Evolutionary conservation across 2,329 filamentous ascomycete species (phyloP).

Genomic region (Exophiala dermatitidis): DNA sequence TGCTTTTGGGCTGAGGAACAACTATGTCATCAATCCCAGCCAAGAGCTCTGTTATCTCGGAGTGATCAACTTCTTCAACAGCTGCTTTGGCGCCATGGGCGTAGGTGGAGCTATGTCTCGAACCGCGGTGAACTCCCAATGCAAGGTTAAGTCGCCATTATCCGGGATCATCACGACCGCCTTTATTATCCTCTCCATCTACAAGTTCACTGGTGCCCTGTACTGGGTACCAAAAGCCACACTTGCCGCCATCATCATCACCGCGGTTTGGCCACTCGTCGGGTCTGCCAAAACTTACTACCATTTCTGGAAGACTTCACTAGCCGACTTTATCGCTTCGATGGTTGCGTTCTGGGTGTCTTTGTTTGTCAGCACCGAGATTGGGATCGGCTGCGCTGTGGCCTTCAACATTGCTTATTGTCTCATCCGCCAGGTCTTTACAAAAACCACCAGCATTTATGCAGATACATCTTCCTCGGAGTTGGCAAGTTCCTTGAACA

Average conservation of each 20-base stretch:
- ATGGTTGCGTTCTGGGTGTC: conserved; percentile 60
- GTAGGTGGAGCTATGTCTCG: conserved; percentile 60
- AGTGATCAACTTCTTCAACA: conserved; percentile 56
- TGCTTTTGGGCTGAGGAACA: conserved; percentile 55
- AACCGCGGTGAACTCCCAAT: conserved; percentile 60
- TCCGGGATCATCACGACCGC: conserved; percentile 55
- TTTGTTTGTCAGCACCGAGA: conserved; percentile 54
- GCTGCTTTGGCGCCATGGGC: conserved; percentile 59
- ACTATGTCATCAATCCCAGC: conserved; percentile 56
- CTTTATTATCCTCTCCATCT: conserved; percentile 56
- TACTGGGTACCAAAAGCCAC: conserved; percentile 64
- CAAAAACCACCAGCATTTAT: conserved; percentile 33
- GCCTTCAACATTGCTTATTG: conserved; percentile 59
- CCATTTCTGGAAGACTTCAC: conserved; percentile 56
- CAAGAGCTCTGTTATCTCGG: conserved; percentile 61
- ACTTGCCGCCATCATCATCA: conserved; percentile 59
- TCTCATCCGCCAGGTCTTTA: conserved; percentile 53
- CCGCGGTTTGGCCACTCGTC: conserved; percentile 57
- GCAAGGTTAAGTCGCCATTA: conserved; percentile 55
- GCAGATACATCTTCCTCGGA: conserved; percentile 28
- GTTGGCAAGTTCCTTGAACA: conserved; percentile 27
- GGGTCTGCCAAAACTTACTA: conserved; percentile 54
- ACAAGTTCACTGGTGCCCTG: conserved; percentile 53
- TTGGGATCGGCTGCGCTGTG: conserved; percentile 53
- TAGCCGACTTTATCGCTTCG: conserved; percentile 57